Evolutionary conservation across 768 basidiomycete genomes (phyloP).

Genomic region (Boletus rubescentipes): DNA sequence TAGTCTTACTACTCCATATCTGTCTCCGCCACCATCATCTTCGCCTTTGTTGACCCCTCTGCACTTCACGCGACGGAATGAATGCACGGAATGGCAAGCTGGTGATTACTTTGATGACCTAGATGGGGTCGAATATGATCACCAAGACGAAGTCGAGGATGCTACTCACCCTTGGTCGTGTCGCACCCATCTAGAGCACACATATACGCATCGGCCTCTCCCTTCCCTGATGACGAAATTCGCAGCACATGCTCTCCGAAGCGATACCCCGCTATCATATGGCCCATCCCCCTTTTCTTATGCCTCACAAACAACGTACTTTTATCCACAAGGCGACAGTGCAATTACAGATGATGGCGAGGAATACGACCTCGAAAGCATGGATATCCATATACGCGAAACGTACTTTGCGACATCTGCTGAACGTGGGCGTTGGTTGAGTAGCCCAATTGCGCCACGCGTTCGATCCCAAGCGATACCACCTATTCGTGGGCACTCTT

Average conservation of each 20-base stretch:
- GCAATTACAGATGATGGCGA: constrained; percentile 21
- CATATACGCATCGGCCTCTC: constrained; percentile 3
- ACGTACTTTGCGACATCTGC: constrained; percentile 57
- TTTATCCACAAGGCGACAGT: constrained; percentile 15
- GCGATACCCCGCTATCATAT: not conserved
- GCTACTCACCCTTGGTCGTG: not conserved
- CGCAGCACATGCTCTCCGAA: not conserved
- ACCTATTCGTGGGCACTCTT: constrained; percentile 22
- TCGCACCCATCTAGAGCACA: not conserved
- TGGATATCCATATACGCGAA: constrained; percentile 39
- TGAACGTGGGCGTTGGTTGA: constrained; percentile 60
- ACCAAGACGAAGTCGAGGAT: not conserved
- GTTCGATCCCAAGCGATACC: constrained; percentile 13
- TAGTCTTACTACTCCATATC: constrained; percentile 2
- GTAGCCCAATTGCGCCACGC: constrained; percentile 42
- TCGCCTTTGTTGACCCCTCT: constrained; percentile 19
- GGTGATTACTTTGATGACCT: constrained; percentile 1
- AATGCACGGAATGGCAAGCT: constrained; percentile 3
- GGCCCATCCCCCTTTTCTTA: constrained; percentile 3
- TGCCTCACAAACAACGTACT: not conserved
- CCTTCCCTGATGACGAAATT: constrained; percentile 24
- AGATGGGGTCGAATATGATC: not conserved
- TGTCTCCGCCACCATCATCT: constrained; percentile 23
- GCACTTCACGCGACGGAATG: constrained; percentile 4
- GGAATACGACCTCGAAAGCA: constrained; percentile 33